These are phyloP conservation scores for Fusarium kyushuense DNA, from an alignment of 2,329 filamentous ascomycete genomes.

Conservation along the genomic window DNA sequence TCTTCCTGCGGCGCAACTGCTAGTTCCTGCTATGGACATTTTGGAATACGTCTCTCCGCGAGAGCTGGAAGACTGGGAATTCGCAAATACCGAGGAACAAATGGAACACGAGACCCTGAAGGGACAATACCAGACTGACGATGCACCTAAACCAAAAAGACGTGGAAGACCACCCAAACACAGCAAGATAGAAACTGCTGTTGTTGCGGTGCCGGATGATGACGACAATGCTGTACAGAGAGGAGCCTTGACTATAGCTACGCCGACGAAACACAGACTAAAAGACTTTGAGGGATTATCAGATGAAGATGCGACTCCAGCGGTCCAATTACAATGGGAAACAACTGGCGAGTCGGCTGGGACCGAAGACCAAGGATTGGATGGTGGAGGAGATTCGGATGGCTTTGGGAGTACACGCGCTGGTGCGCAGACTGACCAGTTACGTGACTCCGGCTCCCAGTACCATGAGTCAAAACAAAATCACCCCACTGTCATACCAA, in stretches of 20 bases:
- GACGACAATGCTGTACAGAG: slow-evolving; percentile 44
- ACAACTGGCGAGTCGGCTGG: slow-evolving; percentile 9
- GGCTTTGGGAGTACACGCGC: not conserved
- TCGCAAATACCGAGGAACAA: slow-evolving; percentile 56
- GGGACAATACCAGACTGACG: slow-evolving; percentile 44
- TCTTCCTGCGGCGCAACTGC: slow-evolving; percentile 60
- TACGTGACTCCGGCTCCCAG: not conserved
- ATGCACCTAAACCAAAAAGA: slow-evolving; percentile 35
- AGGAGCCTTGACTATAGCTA: slow-evolving; percentile 53
- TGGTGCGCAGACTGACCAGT: not conserved
- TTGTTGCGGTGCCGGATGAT: slow-evolving; percentile 46
- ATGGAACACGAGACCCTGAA: slow-evolving; percentile 56
- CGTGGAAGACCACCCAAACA: slow-evolving; percentile 50
- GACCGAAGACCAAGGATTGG: slow-evolving; percentile 6
- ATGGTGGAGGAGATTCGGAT: not conserved
- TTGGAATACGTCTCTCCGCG: slow-evolving; percentile 70
- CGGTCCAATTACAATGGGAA: slow-evolving; percentile 48
- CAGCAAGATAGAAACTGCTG: slow-evolving; percentile 51
- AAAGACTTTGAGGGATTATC: slow-evolving; percentile 50
- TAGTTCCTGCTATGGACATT: slow-evolving; percentile 61
- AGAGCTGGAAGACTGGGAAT: slow-evolving; percentile 69
- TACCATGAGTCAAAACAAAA: slow-evolving; percentile 3
- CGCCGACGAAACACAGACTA: slow-evolving; percentile 52
- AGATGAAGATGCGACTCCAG: slow-evolving; percentile 49
- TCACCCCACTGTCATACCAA: not conserved